Base-by-base conservation (phyloP, 768 basidiomycete genomes). In the Coprinopsis cinerea region DNA sequence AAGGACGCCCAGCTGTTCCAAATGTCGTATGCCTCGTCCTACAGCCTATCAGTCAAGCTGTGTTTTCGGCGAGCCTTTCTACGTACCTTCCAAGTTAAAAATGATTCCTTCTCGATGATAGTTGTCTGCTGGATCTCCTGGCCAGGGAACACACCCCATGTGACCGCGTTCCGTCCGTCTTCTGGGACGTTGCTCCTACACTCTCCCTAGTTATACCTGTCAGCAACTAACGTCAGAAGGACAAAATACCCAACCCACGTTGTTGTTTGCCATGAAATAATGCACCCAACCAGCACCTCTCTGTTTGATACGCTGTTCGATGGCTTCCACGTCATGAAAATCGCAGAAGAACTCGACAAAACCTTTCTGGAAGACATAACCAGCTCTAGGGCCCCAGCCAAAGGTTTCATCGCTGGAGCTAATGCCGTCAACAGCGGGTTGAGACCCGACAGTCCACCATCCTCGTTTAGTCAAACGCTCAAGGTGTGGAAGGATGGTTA, bases 101-200 rank as follows among this genome's bases (percentile, higher is more conserved):
- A 99, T 13, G 92, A 95, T 61, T 92, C 87, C 44, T 80, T 81
- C 61, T 97, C 96, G 28, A 99, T 98, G 56, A 98, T 92, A 0
- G 96, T 99, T 4, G 95, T 90, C 60, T 97, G 95, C 1, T 85
- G 80, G 40, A 99, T 86, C 66, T 99, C 96, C 62, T 96, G 89
- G 0, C 92, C 96, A 0, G 93, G 91, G 65, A 99, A 99, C 4
- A 98, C 85, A 49, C 94, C 96, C 96, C 96, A 99, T 1, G 96
- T 99, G 5, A 99, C 96, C 0, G 93, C 94, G 64, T 97, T 97
- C 49, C 89, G 79, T 13, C 81, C 86, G 27, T 79, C 82, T 40
- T 85, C 81, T 1, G 78, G 73, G 20, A 95, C 80, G 62, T 96
- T 98, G 11, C 82, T 92, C 55, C 74, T 71, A 53, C 76, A 82